Percentiles rank a stretch among this genome's conserved stretches.
These are phyloP conservation scores for Diplocarpon rosae DNA, from an alignment of 2,329 filamentous ascomycete species.

Conservation along the genomic window DNA sequence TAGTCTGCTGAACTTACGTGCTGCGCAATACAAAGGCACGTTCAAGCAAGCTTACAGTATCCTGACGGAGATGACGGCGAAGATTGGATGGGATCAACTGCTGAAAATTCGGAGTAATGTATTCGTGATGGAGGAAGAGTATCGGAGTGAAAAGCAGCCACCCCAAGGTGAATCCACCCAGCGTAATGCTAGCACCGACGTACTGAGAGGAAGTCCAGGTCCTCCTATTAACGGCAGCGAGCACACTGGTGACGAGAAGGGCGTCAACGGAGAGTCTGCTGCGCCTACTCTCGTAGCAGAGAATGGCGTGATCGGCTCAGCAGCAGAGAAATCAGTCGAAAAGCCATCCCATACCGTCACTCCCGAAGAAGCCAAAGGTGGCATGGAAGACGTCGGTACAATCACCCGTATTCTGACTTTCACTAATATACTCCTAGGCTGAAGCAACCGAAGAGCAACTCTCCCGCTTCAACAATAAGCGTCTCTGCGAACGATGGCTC, in stretches of 20 bases:
- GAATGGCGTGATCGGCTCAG: constrained; percentile 16
- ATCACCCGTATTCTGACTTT: constrained; percentile 15
- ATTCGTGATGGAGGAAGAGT: constrained; percentile 99
- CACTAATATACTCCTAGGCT: constrained; percentile 32
- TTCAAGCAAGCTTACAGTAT: constrained; percentile 93
- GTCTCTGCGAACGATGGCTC: constrained; percentile 92
- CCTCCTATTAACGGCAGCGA: constrained; percentile 34
- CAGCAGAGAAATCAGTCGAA: constrained; percentile 43
- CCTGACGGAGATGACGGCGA: constrained; percentile 87
- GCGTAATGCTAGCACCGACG: constrained; percentile 70
- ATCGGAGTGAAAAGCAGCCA: constrained; percentile 75
- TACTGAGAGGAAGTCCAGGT: constrained; percentile 60
- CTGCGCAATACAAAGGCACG: constrained; percentile 84
- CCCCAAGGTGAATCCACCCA: constrained; percentile 35
- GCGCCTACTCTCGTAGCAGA: constrained; percentile 19
- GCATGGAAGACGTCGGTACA: constrained; percentile 53
- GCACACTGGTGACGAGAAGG: constrained; percentile 26
- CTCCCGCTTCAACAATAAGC: constrained; percentile 91
- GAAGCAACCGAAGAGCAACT: constrained; percentile 61
- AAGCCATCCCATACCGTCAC: constrained; percentile 71
- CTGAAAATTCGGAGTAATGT: constrained; percentile 91
- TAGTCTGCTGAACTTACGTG: constrained; percentile 74
- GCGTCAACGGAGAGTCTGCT: constrained; percentile 23
- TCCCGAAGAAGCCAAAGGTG: constrained; percentile 65
- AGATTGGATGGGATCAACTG: constrained; percentile 96